These are phyloP conservation scores for Cicer chorassanicum DNA, from an alignment of 306 rosid genomes.

Conservation along the genomic window DNA sequence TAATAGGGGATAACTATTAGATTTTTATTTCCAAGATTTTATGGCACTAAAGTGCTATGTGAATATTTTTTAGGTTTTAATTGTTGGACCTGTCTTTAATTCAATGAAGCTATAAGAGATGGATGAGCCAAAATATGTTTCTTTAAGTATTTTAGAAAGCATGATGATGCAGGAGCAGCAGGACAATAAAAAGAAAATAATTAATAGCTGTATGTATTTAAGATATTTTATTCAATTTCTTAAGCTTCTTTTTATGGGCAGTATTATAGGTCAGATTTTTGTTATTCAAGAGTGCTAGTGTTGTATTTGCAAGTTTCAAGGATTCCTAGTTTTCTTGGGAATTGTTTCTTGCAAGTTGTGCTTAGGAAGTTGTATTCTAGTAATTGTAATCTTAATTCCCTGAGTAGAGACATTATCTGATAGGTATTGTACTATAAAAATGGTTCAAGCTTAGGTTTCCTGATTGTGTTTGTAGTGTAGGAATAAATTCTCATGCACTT, in stretches of 20 bases:
- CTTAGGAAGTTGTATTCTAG: background rate
- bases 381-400: background rate
- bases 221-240: slow-evolving; percentile 4
- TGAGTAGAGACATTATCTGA: background rate
- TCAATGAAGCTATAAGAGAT: background rate
- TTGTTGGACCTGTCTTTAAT: background rate
- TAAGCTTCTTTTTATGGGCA: slow-evolving; percentile 16
- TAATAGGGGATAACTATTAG: background rate
- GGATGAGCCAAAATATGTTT: slow-evolving; percentile 1
- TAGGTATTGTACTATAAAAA: background rate
- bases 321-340: background rate
- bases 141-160: background rate
- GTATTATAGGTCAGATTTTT: background rate
- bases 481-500: slow-evolving; percentile 17
- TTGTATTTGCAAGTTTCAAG: background rate
- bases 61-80: background rate
- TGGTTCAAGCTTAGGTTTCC: background rate
- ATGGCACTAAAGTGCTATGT: background rate
- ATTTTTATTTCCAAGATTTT: slow-evolving; percentile 1
- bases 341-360: slow-evolving; percentile 16
- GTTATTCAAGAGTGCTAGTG: background rate
- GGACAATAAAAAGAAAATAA: slow-evolving; percentile 9
- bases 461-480: background rate
- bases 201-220: background rate
- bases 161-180: background rate